A percentile compares a stretch with the other conserved stretches of the same genome.
Conservation (phyloP, 805 yeast genomes). For the Myxozyma sirexii region DNA sequence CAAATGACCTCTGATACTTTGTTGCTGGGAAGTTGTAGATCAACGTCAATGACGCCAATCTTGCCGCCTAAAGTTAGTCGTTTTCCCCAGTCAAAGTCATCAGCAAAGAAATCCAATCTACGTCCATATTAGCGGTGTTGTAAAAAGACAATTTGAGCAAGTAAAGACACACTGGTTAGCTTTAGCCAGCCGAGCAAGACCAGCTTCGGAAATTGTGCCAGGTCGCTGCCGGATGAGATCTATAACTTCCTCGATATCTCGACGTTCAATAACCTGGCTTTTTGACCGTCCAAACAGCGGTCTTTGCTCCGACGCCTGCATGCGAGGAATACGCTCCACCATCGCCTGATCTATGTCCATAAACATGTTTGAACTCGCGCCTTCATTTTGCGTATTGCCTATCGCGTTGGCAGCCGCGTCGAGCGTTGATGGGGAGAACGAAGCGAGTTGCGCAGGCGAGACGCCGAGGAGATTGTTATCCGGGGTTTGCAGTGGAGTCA, state of each 20-base stretch:
- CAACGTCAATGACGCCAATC: slow-evolving; percentile 44
- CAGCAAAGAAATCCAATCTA: slow-evolving; percentile 46
- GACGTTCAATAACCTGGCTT: slow-evolving; percentile 9
- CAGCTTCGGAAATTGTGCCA: slow-evolving; percentile 43
- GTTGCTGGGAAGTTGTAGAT: slow-evolving; percentile 28
- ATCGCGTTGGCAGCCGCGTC: slow-evolving; percentile 5
- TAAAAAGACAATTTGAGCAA: background rate
- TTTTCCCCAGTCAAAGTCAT: slow-evolving; percentile 38
- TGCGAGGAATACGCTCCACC: background rate
- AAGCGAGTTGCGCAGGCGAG: slow-evolving; percentile 20
- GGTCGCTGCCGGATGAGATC: slow-evolving; percentile 41
- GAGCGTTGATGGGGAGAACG: slow-evolving; percentile 14
- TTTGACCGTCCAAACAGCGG: slow-evolving; percentile 21
- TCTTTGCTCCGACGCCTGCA: background rate
- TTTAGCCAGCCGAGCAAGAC: slow-evolving; percentile 42
- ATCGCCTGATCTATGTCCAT: background rate
- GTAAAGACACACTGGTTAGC: slow-evolving; percentile 34
- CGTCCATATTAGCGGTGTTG: slow-evolving; percentile 32
- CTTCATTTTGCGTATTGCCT: background rate
- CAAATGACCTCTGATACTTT: slow-evolving; percentile 34
- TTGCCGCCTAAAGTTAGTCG: slow-evolving; percentile 46
- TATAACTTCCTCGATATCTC: slow-evolving; percentile 31
- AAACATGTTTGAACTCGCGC: background rate
- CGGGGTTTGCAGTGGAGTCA: slow-evolving; percentile 20
- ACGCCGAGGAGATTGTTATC: slow-evolving; percentile 16